These are phyloP conservation scores for Coniochaeta prunicola DNA, from an alignment of 2,329 filamentous ascomycete genomes.

Conservation along the genomic window DNA sequence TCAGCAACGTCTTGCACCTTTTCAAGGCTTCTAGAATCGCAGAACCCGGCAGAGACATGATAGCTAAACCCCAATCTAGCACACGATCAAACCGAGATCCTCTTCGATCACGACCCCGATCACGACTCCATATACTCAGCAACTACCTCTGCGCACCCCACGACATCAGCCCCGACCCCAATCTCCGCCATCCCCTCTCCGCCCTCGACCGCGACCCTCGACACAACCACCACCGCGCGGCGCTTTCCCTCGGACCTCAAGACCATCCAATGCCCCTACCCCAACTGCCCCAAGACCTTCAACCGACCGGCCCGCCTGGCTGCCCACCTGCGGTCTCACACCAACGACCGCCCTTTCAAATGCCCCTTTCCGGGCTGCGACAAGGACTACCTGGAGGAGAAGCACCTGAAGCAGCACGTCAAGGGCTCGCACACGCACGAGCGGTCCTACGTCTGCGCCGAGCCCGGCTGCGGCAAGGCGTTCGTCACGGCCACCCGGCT, in stretches of 20 bases:
- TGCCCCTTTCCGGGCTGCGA: conserved; percentile 66
- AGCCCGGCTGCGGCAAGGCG: conserved; percentile 65
- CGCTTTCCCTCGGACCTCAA: conserved; percentile 67
- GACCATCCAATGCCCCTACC: conserved; percentile 67
- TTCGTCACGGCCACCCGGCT: conserved; percentile 77
- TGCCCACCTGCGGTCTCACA: conserved; percentile 78
- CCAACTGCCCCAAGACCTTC: conserved; percentile 73
- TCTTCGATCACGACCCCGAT: background rate
- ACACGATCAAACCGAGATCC: background rate
- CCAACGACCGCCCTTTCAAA: conserved; percentile 71
- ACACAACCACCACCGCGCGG: conserved; percentile 26
- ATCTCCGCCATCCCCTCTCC: conserved; percentile 14
- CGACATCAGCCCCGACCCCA: conserved; percentile 23
- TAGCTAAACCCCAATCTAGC: background rate
- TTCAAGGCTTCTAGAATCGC: background rate
- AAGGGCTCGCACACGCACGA: conserved; percentile 72
- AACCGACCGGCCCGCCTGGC: conserved; percentile 77
- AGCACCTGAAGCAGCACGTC: conserved; percentile 79
- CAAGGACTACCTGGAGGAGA: conserved; percentile 80
- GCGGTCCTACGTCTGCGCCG: conserved; percentile 63
- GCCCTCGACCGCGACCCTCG: conserved; percentile 7
- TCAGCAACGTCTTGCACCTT: background rate
- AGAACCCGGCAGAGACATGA: too few species aligned
- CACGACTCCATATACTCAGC: conserved; percentile 19
- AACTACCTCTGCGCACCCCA: conserved; percentile 35